phyloP scores from a whole-genome alignment of 2,329 filamentous ascomycete genomes.

The Colletotrichum destructivum region DNA sequence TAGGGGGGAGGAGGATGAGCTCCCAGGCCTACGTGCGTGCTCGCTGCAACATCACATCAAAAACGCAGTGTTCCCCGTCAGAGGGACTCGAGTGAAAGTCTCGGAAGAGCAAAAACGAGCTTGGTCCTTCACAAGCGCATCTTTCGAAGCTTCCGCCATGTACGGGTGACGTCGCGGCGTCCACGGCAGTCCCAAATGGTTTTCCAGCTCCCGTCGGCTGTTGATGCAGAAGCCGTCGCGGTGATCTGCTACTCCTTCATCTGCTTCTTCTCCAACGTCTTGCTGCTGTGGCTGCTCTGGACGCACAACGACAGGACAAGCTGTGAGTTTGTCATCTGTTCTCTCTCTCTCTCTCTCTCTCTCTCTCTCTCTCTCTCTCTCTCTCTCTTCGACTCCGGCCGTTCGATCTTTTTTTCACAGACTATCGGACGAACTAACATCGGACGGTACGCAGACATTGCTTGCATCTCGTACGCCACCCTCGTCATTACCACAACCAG shows the following conservation, averaged over 20 bases:
- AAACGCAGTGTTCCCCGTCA: slow-evolving; percentile 28
- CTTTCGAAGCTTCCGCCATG: slow-evolving; percentile 23
- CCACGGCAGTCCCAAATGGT: slow-evolving; percentile 35
- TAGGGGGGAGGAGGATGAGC: too few species aligned
- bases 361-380: too few species aligned
- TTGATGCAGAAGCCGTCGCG: slow-evolving; percentile 29
- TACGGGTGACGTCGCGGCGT: slow-evolving; percentile 27
- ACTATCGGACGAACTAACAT: not conserved
- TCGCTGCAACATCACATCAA: slow-evolving; percentile 21
- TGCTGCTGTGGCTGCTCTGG: slow-evolving; percentile 38
- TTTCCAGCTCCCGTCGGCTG: slow-evolving; percentile 40
- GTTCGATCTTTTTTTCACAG: not conserved
- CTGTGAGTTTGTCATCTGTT: slow-evolving; percentile 17
- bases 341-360: too few species aligned
- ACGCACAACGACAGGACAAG: slow-evolving; percentile 38
- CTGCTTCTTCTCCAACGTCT: slow-evolving; percentile 31
- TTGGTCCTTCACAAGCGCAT: not conserved
- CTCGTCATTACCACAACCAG: slow-evolving; percentile 33
- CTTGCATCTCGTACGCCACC: slow-evolving; percentile 34
- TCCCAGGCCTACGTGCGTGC: slow-evolving; percentile 2
- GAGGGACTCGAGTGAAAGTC: not conserved
- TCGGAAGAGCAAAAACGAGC: not conserved
- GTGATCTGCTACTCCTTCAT: slow-evolving; percentile 35
- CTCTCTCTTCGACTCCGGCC: too few species aligned
- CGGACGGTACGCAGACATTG: slow-evolving; percentile 21